These are phyloP conservation scores for Pugionium cornutum DNA, from an alignment of 345 rosid genomes.

Conservation along the genomic window DNA sequence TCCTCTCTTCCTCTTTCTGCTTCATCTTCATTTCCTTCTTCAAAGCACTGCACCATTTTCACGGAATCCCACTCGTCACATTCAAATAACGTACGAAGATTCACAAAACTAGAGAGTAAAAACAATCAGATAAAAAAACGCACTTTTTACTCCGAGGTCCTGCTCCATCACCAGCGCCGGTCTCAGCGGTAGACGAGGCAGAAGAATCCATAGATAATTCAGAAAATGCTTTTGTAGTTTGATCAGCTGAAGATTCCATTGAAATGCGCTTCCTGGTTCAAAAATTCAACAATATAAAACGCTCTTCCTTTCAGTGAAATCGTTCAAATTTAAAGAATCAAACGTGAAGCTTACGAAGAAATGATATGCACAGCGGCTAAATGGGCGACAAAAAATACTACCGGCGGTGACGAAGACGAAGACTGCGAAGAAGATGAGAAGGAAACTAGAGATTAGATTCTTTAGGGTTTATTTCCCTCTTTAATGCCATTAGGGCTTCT, in stretches of 20 bases:
- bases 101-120: background rate
- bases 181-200: no score
- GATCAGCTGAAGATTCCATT: constrained; percentile 26
- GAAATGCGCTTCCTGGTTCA: background rate
- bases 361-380: background rate
- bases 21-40: constrained; percentile 76
- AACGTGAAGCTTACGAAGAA: no score
- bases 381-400: background rate
- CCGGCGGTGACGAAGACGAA: constrained; percentile 25
- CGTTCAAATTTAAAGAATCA: no score
- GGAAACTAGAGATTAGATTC: background rate
- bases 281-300: no score
- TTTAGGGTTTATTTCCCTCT: constrained; percentile 22
- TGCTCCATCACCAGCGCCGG: constrained; percentile 37
- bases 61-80: background rate
- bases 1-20: constrained; percentile 81
- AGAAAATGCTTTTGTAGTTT: constrained; percentile 27
- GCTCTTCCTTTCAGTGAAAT: no score
- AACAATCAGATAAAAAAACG: background rate
- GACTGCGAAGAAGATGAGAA: background rate
- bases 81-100: background rate
- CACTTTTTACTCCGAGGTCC: constrained; percentile 82
- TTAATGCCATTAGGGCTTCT: background rate
- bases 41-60: constrained; percentile 56
- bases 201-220: constrained; percentile 30